Conservation (phyloP, 2,329 filamentous ascomycete species). For the Fusarium sp. region DNA sequence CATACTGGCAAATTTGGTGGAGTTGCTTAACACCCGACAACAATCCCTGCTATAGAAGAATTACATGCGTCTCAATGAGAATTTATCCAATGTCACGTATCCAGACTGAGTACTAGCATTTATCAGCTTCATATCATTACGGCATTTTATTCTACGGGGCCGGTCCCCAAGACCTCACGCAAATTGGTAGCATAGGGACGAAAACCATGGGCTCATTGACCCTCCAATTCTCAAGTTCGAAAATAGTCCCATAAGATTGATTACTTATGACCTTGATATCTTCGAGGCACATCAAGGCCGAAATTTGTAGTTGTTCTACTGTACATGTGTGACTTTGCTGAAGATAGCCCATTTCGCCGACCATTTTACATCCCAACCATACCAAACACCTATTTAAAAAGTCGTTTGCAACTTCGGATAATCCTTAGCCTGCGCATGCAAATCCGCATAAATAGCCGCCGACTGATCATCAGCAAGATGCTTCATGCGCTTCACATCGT, state of each 20-base stretch:
- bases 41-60: background rate
- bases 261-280: background rate
- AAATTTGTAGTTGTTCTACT: background rate
- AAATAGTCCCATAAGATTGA: background rate
- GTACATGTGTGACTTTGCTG: background rate
- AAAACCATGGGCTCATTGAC: too few species aligned
- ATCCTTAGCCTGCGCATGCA: conserved; percentile 45
- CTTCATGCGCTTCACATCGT: conserved; percentile 78
- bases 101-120: too few species aligned
- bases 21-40: conserved; percentile 11
- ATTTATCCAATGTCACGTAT: background rate
- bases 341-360: background rate
- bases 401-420: conserved; percentile 52
- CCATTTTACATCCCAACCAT: background rate
- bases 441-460: conserved; percentile 47
- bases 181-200: too few species aligned
- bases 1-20: background rate
- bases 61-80: background rate
- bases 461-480: conserved; percentile 64
- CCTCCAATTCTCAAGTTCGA: too few species aligned
- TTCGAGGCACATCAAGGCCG: background rate
- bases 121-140: too few species aligned
- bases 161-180: too few species aligned
- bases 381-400: conserved; percentile 34
- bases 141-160: too few species aligned